Conservation (phyloP, 2,329 filamentous ascomycete genomes). For the Pestalotiopsis sp. region DNA sequence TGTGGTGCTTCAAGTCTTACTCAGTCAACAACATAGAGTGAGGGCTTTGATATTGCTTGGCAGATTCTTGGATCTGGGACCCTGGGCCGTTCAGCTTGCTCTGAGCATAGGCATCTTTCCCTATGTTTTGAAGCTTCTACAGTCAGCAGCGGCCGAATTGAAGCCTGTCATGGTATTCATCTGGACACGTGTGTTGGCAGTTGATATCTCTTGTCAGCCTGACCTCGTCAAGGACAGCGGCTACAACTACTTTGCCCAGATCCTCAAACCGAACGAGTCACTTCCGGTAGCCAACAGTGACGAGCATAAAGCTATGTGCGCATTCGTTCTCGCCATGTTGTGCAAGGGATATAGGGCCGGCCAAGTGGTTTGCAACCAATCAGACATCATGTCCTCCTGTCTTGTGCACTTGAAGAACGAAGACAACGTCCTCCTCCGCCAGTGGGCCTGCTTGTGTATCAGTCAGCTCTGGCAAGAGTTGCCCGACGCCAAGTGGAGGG, state of each 20-base stretch:
- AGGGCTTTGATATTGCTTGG: slow-evolving; percentile 89
- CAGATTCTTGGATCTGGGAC: slow-evolving; percentile 91
- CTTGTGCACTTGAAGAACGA: slow-evolving; percentile 80
- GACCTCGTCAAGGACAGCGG: slow-evolving; percentile 96
- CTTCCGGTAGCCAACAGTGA: slow-evolving; percentile 86
- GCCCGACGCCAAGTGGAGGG: slow-evolving; percentile 91
- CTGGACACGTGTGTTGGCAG: slow-evolving; percentile 93
- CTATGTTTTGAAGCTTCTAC: slow-evolving; percentile 94
- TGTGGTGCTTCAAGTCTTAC: slow-evolving; percentile 90
- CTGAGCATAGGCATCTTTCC: slow-evolving; percentile 98
- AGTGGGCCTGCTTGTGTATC: slow-evolving; percentile 95
- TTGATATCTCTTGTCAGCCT: slow-evolving; percentile 90
- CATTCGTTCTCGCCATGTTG: slow-evolving; percentile 95
- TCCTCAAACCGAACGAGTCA: slow-evolving; percentile 80
- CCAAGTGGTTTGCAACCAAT: slow-evolving; percentile 87
- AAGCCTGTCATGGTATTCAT: slow-evolving; percentile 99
- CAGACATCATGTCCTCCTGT: slow-evolving; percentile 88
- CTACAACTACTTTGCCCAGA: slow-evolving; percentile 94
- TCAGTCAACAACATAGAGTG: slow-evolving; percentile 93
- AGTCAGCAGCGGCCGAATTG: slow-evolving; percentile 90
- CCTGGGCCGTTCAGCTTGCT: slow-evolving; percentile 98
- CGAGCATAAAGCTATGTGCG: slow-evolving; percentile 98
- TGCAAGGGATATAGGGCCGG: slow-evolving; percentile 94
- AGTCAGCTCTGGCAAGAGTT: slow-evolving; percentile 93
- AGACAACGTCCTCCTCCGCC: slow-evolving; percentile 84